These are phyloP conservation scores for Rhizophora mangle DNA, from an alignment of 345 rosid genomes.

Conservation along the genomic window DNA sequence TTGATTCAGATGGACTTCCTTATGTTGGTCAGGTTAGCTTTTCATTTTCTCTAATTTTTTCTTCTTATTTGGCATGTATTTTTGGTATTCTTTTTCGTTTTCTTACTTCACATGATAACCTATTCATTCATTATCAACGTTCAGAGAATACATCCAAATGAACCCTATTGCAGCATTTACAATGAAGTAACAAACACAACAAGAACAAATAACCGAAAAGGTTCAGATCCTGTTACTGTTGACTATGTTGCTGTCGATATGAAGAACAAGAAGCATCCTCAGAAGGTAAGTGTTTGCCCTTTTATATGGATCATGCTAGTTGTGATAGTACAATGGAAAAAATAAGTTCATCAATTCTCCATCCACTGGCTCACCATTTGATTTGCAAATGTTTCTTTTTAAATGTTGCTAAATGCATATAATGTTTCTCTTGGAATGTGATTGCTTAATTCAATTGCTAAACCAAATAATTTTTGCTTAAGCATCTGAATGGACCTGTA, in stretches of 20 bases:
- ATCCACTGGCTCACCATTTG: too few species aligned
- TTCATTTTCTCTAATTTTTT: neutral
- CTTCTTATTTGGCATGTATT: neutral
- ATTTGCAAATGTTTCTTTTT: too few species aligned
- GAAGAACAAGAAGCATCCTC: conserved; percentile 56
- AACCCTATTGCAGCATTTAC: conserved; percentile 68
- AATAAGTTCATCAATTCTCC: neutral
- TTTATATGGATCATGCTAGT: neutral
- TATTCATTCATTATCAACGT: conserved; percentile 6
- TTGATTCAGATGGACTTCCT: conserved; percentile 94
- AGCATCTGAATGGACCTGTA: too few species aligned
- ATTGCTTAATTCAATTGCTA: too few species aligned
- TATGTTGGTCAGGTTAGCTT: conserved; percentile 80
- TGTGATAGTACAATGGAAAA: too few species aligned
- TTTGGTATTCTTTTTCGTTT: neutral
- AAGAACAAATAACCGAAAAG: conserved; percentile 46
- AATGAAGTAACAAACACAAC: conserved; percentile 44
- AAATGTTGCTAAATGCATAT: too few species aligned
- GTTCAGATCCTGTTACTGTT: conserved; percentile 68
- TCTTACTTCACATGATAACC: neutral
- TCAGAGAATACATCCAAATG: conserved; percentile 68
- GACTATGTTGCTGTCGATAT: conserved; percentile 81
- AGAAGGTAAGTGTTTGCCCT: conserved; percentile 53
- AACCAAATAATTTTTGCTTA: too few species aligned
- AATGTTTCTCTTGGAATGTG: too few species aligned